These are phyloP conservation scores for Saitoella complicata DNA, from an alignment of 805 yeast genomes.

Conservation along the genomic window DNA sequence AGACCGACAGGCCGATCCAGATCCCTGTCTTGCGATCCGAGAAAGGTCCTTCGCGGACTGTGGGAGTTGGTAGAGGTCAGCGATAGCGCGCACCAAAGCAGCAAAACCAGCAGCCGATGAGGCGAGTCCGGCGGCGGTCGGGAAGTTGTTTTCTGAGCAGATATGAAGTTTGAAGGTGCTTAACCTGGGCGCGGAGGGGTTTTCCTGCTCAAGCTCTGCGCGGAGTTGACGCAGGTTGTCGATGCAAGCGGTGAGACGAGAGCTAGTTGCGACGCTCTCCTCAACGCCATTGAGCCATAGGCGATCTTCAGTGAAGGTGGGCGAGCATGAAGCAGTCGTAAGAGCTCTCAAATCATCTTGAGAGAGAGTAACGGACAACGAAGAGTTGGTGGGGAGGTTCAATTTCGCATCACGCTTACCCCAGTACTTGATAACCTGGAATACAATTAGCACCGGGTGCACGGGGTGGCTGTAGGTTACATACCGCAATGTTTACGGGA, in stretches of 20 bases:
- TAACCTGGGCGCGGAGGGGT: slow-evolving; percentile 37
- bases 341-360: slow-evolving; percentile 83
- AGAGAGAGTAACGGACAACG: slow-evolving; percentile 84
- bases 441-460: background rate
- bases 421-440: slow-evolving; percentile 87
- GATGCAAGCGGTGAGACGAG: slow-evolving; percentile 43
- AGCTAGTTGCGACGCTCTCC: slow-evolving; percentile 51
- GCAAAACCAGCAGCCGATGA: slow-evolving; percentile 98
- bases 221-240: slow-evolving; percentile 59
- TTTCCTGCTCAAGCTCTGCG: slow-evolving; percentile 37
- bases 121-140: slow-evolving; percentile 98
- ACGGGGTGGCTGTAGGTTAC: slow-evolving; percentile 19
- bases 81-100: slow-evolving; percentile 80
- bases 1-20: slow-evolving; percentile 97
- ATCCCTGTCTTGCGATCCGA: slow-evolving; percentile 91
- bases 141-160: slow-evolving; percentile 90
- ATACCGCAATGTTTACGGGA: slow-evolving; percentile 89
- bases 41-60: slow-evolving; percentile 72
- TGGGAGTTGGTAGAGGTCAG: slow-evolving; percentile 72
- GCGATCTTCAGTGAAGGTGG: slow-evolving; percentile 40
- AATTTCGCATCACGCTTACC: slow-evolving; percentile 84
- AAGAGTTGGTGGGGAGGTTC: slow-evolving; percentile 89
- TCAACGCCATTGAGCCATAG: slow-evolving; percentile 75
- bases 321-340: slow-evolving; percentile 69
- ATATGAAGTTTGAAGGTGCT: slow-evolving; percentile 55